Evolutionary conservation across 2,329 filamentous ascomycete genomes (phyloP).

Genomic region (Mariannaea elegans): DNA sequence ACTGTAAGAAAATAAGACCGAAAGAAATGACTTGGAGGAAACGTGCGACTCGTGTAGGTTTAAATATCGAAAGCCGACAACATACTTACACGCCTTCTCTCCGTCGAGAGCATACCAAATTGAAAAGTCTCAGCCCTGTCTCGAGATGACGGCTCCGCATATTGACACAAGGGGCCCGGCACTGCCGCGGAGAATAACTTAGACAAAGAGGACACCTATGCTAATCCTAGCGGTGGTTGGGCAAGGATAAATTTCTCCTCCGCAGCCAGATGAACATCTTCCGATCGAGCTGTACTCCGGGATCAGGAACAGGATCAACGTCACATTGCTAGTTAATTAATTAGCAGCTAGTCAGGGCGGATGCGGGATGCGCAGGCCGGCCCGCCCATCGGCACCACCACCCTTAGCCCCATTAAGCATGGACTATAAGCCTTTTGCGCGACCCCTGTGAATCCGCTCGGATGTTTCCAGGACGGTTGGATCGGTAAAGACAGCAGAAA

Average conservation of each 20-base stretch:
- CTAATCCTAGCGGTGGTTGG: slow-evolving; percentile 2
- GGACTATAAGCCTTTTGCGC: not conserved
- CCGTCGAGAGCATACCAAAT: slow-evolving; percentile 8
- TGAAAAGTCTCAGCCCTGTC: slow-evolving; percentile 16
- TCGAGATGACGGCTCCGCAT: slow-evolving; percentile 5
- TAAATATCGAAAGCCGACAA: slow-evolving; percentile 3
- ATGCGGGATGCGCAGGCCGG: not conserved
- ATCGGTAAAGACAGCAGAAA: not conserved
- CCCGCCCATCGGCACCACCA: slow-evolving; percentile 1
- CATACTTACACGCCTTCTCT: slow-evolving; percentile 24
- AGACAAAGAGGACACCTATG: slow-evolving; percentile 1
- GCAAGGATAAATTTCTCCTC: slow-evolving; percentile 1
- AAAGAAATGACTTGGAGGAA: not conserved
- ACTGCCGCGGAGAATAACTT: not conserved
- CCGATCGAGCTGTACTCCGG: slow-evolving; percentile 1
- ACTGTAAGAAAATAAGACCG: not conserved
- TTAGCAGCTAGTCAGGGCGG: not conserved
- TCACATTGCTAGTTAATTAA: not conserved
- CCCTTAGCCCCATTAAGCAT: not conserved
- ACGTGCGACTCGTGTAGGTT: not conserved
- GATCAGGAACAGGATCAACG: slow-evolving; percentile 1
- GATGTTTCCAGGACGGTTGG: not conserved
- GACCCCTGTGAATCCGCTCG: not conserved
- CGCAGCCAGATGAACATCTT: not conserved
- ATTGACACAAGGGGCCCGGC: not conserved